Conservation (phyloP, 1,284 basidiomycete species). For the Ganoderma leucocontextum region DNA sequence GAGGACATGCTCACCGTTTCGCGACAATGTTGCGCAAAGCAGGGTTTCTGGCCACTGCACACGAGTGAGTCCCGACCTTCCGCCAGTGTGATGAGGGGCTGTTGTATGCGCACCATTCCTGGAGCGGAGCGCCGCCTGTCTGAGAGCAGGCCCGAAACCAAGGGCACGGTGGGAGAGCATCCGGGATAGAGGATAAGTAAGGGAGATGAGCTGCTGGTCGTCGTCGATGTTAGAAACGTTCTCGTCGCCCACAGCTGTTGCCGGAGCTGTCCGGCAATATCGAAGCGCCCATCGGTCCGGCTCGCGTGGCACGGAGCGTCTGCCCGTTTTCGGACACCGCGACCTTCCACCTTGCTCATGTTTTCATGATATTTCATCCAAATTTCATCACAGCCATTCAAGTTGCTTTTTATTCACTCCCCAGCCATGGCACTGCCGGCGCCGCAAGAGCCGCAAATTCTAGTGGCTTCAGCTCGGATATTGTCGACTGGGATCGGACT, state of each 20-base stretch:
- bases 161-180: slow-evolving; percentile 60
- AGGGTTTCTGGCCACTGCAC: slow-evolving; percentile 39
- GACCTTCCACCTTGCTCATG: too few species aligned
- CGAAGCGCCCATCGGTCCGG: not conserved
- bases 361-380: too few species aligned
- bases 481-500: not conserved
- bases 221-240: slow-evolving; percentile 10
- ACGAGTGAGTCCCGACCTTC: slow-evolving; percentile 40
- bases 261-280: not conserved
- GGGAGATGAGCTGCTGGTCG: slow-evolving; percentile 15
- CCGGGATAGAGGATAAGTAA: slow-evolving; percentile 25
- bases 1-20: slow-evolving; percentile 52
- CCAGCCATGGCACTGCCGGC: not conserved
- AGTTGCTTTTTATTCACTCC: not conserved
- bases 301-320: not conserved
- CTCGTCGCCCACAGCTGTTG: slow-evolving; percentile 11
- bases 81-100: not conserved
- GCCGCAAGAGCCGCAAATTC: too few species aligned
- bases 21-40: slow-evolving; percentile 50
- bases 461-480: too few species aligned
- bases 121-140: slow-evolving; percentile 58
- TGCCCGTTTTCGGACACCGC: not conserved
- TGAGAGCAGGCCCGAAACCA: slow-evolving; percentile 62
- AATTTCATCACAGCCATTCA: too few species aligned
- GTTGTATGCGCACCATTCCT: slow-evolving; percentile 51